These are phyloP conservation scores for Scutellaria baicalensis DNA, from an alignment of 257 asterid genomes.

Conservation along the genomic window DNA sequence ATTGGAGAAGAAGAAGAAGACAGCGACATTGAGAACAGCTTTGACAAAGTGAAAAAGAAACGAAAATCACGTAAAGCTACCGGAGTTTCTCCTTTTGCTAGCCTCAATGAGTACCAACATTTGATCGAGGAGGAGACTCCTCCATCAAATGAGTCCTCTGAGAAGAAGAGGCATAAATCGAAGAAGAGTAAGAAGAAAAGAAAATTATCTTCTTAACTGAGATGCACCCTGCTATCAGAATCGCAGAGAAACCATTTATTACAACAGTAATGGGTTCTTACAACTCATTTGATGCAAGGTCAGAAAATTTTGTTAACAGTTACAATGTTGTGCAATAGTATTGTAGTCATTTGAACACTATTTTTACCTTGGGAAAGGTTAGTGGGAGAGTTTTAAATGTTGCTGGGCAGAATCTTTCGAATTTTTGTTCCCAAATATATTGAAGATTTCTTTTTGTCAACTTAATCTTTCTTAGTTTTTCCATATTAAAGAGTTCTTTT, in stretches of 20 bases:
- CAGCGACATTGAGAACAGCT: too few species aligned
- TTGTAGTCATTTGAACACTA: neutral
- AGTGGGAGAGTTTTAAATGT: too few species aligned
- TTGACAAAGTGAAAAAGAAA: slow-evolving; percentile 49
- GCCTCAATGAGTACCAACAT: slow-evolving; percentile 66
- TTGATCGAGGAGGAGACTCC: slow-evolving; percentile 33
- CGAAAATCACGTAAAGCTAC: slow-evolving; percentile 23
- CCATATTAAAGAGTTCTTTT: too few species aligned
- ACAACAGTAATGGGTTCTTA: neutral
- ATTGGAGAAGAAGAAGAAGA: slow-evolving; percentile 24
- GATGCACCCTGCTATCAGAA: neutral
- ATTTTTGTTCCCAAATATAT: too few species aligned
- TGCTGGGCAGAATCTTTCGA: too few species aligned
- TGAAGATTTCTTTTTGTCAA: too few species aligned
- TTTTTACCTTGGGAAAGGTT: neutral
- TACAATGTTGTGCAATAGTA: neutral
- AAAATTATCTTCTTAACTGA: neutral
- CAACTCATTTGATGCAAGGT: neutral
- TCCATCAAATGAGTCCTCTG: neutral
- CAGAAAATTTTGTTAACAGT: neutral
- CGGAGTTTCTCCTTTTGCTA: slow-evolving; percentile 61
- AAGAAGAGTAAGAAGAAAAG: slow-evolving; percentile 27
- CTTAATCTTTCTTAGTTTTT: too few species aligned
- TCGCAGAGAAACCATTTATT: neutral
- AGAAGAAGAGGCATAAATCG: slow-evolving; percentile 19